Base-by-base conservation (phyloP, 1,284 basidiomycete species). In the Sphagnurus paluster region DNA sequence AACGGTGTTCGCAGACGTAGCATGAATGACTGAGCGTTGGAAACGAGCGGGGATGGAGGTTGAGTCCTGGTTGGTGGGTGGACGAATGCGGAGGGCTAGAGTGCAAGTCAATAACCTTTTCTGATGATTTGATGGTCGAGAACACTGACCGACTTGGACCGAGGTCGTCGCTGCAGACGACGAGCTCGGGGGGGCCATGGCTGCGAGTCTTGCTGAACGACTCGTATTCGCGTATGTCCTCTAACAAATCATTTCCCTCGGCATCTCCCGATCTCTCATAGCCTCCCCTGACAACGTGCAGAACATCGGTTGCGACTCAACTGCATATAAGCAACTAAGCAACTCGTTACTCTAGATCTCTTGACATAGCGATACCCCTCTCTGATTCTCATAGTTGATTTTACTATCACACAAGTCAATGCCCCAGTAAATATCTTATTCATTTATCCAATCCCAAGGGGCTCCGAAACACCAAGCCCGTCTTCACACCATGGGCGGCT, bases 31-130 rank as follows among this genome's bases (percentile, higher is more conserved):
- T 56, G 84, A 82, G 54, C 90, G 82, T 69, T 97, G 94, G 70
- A 98, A 98, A 68, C 95, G 88, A 68, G 87, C 80, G 54, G 96
- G 94, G 54, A 98, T 94, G 59, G 84, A 84, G 48, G 76, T 74
- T 47, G 87, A 77, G 72, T 96, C 91, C 61, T 93, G 89, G 34
- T 74, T 68, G 46, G 90, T 92, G 39, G 90, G 80, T 19, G 96
- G 96, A 54, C 95, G 82, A 55, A 99, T 95, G 53, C 96, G 89
- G 54, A 98, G 78, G 55, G 95, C 95, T 94, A 64, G 40, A 48
- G 45, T 49, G 42, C 52, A 41, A 49, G 55, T 45, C 42, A 42
- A 47, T 51, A 39, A 48, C 37, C 3, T 28, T 17, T 5, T 29
- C 11, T 5, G n/a, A 25, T 8, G 46, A 17, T 3, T 23, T 23